Percentiles rank a stretch among this genome's conserved stretches.
Evolutionary conservation across 2,329 filamentous ascomycete species (phyloP).

Genomic region (Penicillium sp.): DNA sequence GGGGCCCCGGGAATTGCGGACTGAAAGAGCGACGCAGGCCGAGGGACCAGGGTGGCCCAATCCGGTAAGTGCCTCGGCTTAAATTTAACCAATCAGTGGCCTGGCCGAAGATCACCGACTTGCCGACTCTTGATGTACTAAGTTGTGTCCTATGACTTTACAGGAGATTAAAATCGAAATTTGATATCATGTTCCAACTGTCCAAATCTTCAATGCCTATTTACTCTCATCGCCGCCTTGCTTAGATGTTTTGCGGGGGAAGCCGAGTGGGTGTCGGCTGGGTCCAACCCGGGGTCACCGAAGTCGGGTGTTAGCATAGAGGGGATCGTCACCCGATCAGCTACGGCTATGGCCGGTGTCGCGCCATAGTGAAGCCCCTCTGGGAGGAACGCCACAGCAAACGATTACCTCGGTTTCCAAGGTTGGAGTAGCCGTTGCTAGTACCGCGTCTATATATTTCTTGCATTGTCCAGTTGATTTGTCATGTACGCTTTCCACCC

Average conservation of each 20-base stretch:
- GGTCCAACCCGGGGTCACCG: slow-evolving; percentile 11
- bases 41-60: slow-evolving; percentile 19
- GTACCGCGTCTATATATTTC: neutral
- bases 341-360: neutral
- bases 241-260: slow-evolving; percentile 1
- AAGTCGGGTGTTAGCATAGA: neutral
- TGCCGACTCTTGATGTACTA: neutral
- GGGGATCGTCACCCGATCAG: neutral
- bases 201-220: neutral
- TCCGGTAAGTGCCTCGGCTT: slow-evolving; percentile 26
- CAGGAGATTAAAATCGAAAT: rapidly evolving
- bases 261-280: slow-evolving; percentile 9
- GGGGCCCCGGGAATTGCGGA: neutral
- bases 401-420: neutral
- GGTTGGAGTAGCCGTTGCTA: neutral
- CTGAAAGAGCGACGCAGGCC: slow-evolving; percentile 12
- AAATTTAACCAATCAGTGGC: slow-evolving; percentile 5
- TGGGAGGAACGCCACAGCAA: neutral
- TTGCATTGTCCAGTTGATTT: neutral
- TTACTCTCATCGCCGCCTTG: neutral
- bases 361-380: neutral
- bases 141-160: neutral
- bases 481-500: neutral
- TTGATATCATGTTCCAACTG: neutral
- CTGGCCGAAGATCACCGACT: slow-evolving; percentile 12